Evolutionary conservation across 2,329 filamentous ascomycete species (phyloP), one percentile per base, ranked within the genome.

Genomic region (Pseudogymnoascus sp.): DNA sequence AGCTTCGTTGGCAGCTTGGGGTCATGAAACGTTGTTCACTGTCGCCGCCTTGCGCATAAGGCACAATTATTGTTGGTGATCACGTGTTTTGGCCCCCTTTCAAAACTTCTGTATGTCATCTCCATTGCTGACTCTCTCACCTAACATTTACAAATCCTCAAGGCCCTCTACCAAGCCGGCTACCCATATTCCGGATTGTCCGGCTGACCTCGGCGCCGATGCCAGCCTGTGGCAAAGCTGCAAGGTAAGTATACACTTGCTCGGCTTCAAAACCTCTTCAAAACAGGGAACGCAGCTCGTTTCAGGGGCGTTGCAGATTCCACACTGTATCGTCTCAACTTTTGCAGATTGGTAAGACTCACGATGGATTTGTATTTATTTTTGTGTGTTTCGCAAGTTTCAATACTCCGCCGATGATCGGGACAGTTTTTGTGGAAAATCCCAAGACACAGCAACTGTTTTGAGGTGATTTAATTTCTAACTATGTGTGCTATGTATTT

Each of bases 11-110:
- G 5, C 23, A 35, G 50, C 17, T 56, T 31, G n/a, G 26, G 10
- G 19, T 17, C 23, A 19, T 31, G 26, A 53, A 53, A 53, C 46
- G 29, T n/a, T 31, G 46, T 31, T 56, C 50, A 15, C 19, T 21
- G n/a, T 56, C 10, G 50, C 50, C 50, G 50, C 50, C 50, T 56
- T 56, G 50, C 50, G 50, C 50, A 56, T 56, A n/a, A 56, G 50
- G 50, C 50, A 56, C 9, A 15, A 15, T 13, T 33, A 56, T 56
- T 17, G 3, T 2, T 15, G 1, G 29, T 31, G 15, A 31, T 56
- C 50, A 56, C 50, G 50, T 56, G 50, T 35, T 1, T 21, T 31
- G 6, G 17, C 3, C 29, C 46, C 10, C 29, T 33, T 56, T 56
- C 29, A 19, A 35, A 56, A 35, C n/a, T 21, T 26, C 29, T 56